phyloP scores from a whole-genome alignment of 495 filamentous ascomycete genomes.

The Hyaloscypha variabilis region DNA sequence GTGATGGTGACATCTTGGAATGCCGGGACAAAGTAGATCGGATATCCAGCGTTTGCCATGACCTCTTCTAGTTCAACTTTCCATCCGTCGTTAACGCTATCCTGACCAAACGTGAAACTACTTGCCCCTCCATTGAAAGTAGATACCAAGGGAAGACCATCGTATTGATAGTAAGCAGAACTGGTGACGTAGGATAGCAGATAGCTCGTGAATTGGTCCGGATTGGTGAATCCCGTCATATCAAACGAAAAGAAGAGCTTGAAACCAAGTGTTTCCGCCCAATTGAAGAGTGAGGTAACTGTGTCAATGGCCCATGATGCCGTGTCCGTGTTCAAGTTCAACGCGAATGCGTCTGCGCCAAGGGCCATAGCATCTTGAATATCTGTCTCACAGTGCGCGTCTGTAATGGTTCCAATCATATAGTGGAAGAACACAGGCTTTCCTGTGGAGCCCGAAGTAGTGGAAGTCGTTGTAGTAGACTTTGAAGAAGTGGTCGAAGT shows the following conservation, averaged over 20 bases:
- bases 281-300: slow-evolving; percentile 38
- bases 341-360: slow-evolving; percentile 41
- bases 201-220: slow-evolving; percentile 31
- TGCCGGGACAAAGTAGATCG: slow-evolving; percentile 21
- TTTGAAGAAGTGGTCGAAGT: not conserved
- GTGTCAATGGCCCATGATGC: slow-evolving; percentile 32
- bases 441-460: not conserved
- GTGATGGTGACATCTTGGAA: slow-evolving; percentile 17
- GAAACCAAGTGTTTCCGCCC: slow-evolving; percentile 34
- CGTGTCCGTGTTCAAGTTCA: slow-evolving; percentile 33
- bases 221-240: slow-evolving; percentile 32
- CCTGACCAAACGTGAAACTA: slow-evolving; percentile 19
- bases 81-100: slow-evolving; percentile 21
- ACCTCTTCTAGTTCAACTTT: slow-evolving; percentile 19
- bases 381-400: slow-evolving; percentile 38
- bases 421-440: slow-evolving; percentile 17
- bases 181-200: slow-evolving; percentile 33
- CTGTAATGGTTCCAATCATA: slow-evolving; percentile 35
- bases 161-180: slow-evolving; percentile 34
- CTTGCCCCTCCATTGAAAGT: slow-evolving; percentile 26
- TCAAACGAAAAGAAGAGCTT: slow-evolving; percentile 47
- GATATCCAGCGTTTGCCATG: slow-evolving; percentile 14
- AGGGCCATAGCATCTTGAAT: slow-evolving; percentile 36
- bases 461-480: not conserved
- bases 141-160: slow-evolving; percentile 22